Evolutionary conservation across 139 green algal species (phyloP).

Genomic region (Diplosphaera chodatii): DNA sequence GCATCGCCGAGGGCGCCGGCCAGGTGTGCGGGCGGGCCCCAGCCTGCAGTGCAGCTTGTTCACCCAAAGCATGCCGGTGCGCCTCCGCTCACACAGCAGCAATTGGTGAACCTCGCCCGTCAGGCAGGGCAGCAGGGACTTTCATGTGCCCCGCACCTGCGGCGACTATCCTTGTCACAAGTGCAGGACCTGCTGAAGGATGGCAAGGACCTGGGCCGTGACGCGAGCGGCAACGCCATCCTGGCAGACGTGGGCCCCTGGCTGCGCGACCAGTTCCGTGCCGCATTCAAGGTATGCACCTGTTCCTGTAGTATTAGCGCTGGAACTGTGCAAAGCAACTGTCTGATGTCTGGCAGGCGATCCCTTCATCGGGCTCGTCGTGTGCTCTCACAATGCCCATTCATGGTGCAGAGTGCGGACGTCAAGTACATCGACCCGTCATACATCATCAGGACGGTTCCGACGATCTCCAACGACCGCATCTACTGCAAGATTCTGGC

Average conservation of each 20-base stretch:
- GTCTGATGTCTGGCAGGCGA: too few species aligned
- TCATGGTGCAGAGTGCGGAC: slow-evolving; percentile 27
- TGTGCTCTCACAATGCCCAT: too few species aligned
- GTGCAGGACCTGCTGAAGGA: slow-evolving; percentile 52
- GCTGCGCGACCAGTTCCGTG: slow-evolving; percentile 55
- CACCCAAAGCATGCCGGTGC: too few species aligned
- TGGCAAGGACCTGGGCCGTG: slow-evolving; percentile 20
- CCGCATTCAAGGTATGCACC: slow-evolving; percentile 33
- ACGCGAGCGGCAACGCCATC: slow-evolving; percentile 62
- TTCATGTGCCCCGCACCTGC: too few species aligned
- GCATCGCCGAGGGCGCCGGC: slow-evolving; percentile 69
- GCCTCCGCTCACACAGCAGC: too few species aligned
- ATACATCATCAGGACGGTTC: slow-evolving; percentile 89
- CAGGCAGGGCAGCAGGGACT: too few species aligned
- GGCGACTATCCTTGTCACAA: too few species aligned
- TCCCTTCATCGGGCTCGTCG: too few species aligned
- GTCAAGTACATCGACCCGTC: slow-evolving; percentile 69
- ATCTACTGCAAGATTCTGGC: slow-evolving; percentile 93
- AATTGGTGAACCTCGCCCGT: too few species aligned
- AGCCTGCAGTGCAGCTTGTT: slow-evolving; percentile 2
- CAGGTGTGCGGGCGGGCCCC: too few species aligned
- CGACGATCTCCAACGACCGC: slow-evolving; percentile 78
- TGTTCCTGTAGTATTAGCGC: too few species aligned
- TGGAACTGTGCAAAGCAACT: too few species aligned
- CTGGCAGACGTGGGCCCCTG: slow-evolving; percentile 63